Evolutionary conservation across 2,329 filamentous ascomycete species (phyloP), one percentile per base, ranked within the genome.

Genomic region (Fusarium sp.): DNA sequence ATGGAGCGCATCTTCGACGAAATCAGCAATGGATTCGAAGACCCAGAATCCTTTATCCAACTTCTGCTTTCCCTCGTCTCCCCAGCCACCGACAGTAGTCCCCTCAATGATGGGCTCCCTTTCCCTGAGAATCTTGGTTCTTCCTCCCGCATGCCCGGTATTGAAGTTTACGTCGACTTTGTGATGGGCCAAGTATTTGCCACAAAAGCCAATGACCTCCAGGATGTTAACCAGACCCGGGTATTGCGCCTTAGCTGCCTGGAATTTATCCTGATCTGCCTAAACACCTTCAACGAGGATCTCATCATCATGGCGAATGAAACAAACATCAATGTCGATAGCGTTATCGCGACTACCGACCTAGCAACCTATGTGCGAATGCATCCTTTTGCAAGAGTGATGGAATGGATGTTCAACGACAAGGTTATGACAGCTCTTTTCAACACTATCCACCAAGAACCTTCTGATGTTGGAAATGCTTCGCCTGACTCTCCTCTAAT

Each of bases 351-450:
- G 44, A 87, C 93, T 6, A 91, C 91, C 4, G 92, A 92, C 59
- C 84, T 98, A 7, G 88, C 90, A 52, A 87, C 88, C 8, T 99
- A 99, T 77, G 90, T 96, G 62, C 89, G 90, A 25, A 87, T 97
- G 56, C 97, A 99, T 81, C 95, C 97, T 1, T 99, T 98, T 76
- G 90, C 93, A 5, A 90, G 97, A 63, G 91, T 97, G 18, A 98
- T 98, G 92, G 96, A 99, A 77, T 98, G 96, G 94, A 88, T 99
- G 81, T 97, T 97, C 80, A 98, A 97, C 77, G 93, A 97, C 75
- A 93, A 92, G 70, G 93, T 98, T 24, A 89, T 97, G 74, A 88
- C 88, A 70, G 88, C 91, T 16, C 82, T 99, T 3, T 95, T 98
- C 79, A 86, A 88, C 60, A 88, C 92, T 13, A 88, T 96, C 30